phyloP scores from a whole-genome alignment of 345 rosid species.

The Bruguiera gymnorhiza region DNA sequence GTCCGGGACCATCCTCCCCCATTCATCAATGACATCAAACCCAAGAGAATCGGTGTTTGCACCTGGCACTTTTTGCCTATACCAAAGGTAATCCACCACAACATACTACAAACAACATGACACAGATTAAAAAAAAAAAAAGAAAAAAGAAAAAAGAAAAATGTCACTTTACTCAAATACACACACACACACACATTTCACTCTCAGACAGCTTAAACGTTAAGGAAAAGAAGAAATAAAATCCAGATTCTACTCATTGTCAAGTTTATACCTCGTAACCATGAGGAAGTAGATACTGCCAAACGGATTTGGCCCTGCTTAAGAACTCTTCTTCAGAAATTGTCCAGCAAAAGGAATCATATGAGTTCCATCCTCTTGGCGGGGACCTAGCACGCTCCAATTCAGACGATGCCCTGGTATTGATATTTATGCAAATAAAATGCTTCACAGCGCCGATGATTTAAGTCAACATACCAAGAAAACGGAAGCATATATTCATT shows the following conservation, averaged over 20 bases:
- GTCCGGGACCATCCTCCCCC: constrained; percentile 91
- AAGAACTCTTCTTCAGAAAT: constrained; percentile 84
- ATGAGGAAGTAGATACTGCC: constrained; percentile 55
- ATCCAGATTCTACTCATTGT: neutral
- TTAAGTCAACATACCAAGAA: no score
- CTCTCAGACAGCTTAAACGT: neutral
- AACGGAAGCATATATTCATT: neutral
- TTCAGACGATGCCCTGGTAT: constrained; percentile 35
- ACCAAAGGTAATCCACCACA: constrained; percentile 98
- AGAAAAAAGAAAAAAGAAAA: constrained; percentile 1
- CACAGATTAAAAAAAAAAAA: constrained; percentile 3
- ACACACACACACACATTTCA: neutral
- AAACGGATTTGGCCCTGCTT: constrained; percentile 57
- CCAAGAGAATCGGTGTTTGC: constrained; percentile 70
- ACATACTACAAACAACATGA: constrained; percentile 52
- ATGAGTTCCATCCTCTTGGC: constrained; percentile 97
- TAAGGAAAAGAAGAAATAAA: neutral
- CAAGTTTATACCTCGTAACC: constrained; percentile 63
- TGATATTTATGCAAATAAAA: no score
- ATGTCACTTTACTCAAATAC: neutral
- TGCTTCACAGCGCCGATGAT: no score
- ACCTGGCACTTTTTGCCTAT: constrained; percentile 70
- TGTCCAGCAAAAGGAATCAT: constrained; percentile 91
- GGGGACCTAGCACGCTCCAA: constrained; percentile 57
- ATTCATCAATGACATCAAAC: constrained; percentile 86